Conservation (phyloP, 495 filamentous ascomycete species). For the Penicillium bovifimosum region DNA sequence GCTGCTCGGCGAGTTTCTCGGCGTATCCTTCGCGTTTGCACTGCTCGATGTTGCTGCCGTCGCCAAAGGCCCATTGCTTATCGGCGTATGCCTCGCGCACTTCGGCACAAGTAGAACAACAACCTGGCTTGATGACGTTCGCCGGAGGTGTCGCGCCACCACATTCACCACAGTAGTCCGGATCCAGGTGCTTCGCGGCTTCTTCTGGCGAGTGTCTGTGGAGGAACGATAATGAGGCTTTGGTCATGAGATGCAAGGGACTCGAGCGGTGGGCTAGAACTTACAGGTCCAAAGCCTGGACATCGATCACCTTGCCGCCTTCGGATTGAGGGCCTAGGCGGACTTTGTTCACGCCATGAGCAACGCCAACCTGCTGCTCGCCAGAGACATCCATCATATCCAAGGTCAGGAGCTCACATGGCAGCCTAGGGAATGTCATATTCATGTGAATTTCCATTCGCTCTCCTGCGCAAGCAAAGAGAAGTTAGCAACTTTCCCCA, state of each 20-base stretch:
- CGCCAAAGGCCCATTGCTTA: conserved; percentile 87
- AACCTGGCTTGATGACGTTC: conserved; percentile 67
- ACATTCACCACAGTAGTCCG: conserved; percentile 89
- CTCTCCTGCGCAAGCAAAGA: conserved; percentile 55
- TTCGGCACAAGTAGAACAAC: conserved; percentile 96
- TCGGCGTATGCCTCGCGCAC: conserved; percentile 89
- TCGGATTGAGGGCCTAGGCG: conserved; percentile 65
- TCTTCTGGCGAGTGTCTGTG: conserved; percentile 60
- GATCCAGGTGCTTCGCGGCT: conserved; percentile 75
- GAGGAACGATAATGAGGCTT: background rate
- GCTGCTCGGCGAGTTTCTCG: conserved; percentile 78
- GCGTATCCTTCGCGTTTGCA: conserved; percentile 91
- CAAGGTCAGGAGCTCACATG: conserved; percentile 91
- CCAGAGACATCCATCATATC: conserved; percentile 99
- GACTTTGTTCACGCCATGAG: conserved; percentile 87
- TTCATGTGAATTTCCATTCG: conserved; percentile 99
- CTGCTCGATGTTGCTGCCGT: conserved; percentile 89
- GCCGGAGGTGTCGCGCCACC: conserved; percentile 74
- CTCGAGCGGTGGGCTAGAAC: conserved; percentile 18
- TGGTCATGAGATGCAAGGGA: background rate
- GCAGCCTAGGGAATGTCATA: conserved; percentile 88
- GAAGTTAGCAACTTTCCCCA: background rate
- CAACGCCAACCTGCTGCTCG: conserved; percentile 88
- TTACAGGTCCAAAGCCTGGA: conserved; percentile 68
- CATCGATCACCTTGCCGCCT: conserved; percentile 73